Conservation (phyloP, 2,329 filamentous ascomycete species). For the Aphanocladium album region DNA sequence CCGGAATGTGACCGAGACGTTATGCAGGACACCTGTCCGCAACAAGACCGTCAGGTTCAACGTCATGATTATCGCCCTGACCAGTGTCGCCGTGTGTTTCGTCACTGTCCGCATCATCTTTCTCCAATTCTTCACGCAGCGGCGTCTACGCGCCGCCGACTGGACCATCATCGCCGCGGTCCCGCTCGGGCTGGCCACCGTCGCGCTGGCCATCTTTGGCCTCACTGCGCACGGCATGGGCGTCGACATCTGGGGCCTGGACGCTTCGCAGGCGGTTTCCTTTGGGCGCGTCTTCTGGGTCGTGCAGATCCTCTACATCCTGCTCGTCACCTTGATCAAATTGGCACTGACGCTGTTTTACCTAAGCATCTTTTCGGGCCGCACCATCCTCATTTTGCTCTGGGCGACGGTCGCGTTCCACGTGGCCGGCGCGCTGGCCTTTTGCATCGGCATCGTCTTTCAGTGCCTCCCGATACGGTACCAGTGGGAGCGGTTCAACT, state of each 20-base stretch:
- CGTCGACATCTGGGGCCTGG: constrained; percentile 40
- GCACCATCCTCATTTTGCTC: constrained; percentile 30
- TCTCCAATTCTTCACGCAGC: constrained; percentile 27
- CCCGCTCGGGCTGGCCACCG: constrained; percentile 24
- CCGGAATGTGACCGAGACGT: neutral
- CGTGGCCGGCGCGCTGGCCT: constrained; percentile 29
- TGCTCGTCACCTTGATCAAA: constrained; percentile 37
- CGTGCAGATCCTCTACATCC: constrained; percentile 36
- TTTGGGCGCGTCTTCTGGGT: constrained; percentile 36
- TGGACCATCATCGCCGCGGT: constrained; percentile 29
- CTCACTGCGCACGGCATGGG: constrained; percentile 35
- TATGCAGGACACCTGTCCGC: neutral
- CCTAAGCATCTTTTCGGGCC: constrained; percentile 41
- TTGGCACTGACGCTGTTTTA: constrained; percentile 46
- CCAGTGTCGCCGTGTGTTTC: constrained; percentile 22
- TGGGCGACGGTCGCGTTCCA: constrained; percentile 32
- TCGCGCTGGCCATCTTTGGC: constrained; percentile 25
- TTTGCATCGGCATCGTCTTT: constrained; percentile 36
- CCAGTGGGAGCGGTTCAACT: constrained; percentile 46
- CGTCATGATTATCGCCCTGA: neutral
- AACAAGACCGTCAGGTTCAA: neutral
- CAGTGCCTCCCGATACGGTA: constrained; percentile 42
- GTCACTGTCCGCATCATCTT: constrained; percentile 33
- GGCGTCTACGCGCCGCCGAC: constrained; percentile 28
- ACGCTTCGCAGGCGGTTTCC: constrained; percentile 31